These are phyloP conservation scores for Acanthamoeba rhysodes DNA, from an alignment of 208 protist genomes.

Conservation along the genomic window DNA sequence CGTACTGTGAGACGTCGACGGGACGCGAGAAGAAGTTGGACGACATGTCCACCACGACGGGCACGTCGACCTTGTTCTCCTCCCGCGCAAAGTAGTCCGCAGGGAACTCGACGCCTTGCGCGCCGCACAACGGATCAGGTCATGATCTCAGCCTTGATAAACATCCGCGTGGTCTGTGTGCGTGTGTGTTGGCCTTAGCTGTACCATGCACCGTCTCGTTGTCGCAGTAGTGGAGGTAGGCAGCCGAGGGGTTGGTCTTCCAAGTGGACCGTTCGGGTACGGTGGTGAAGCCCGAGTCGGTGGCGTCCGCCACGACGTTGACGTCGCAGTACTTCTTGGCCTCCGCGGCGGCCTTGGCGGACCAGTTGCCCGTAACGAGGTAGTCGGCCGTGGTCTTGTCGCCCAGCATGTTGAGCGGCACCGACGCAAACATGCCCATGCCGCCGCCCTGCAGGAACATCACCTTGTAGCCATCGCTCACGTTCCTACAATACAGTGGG, in stretches of 20 bases:
- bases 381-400: slow-evolving; percentile 86
- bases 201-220: slow-evolving; percentile 93
- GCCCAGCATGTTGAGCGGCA: slow-evolving; percentile 92
- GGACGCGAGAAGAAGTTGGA: slow-evolving; percentile 91
- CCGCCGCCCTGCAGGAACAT: slow-evolving; percentile 92
- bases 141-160: background rate
- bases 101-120: slow-evolving; percentile 76
- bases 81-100: slow-evolving; percentile 69
- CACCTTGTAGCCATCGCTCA: slow-evolving; percentile 90
- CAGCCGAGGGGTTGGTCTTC: slow-evolving; percentile 83
- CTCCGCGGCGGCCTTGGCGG: slow-evolving; percentile 87
- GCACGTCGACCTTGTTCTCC: slow-evolving; percentile 79
- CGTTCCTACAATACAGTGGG: slow-evolving; percentile 56
- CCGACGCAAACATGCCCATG: slow-evolving; percentile 87
- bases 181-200: slow-evolving; percentile 17
- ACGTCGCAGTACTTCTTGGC: slow-evolving; percentile 87
- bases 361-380: slow-evolving; percentile 92
- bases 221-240: slow-evolving; percentile 91
- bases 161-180: background rate
- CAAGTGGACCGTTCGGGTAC: slow-evolving; percentile 81
- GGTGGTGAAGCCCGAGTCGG: slow-evolving; percentile 76
- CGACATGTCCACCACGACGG: slow-evolving; percentile 92
- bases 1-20: slow-evolving; percentile 27
- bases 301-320: slow-evolving; percentile 84
- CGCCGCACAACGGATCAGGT: background rate